A percentile compares a stretch with the other conserved stretches of the same genome.
phyloP scores from a whole-genome alignment of 495 filamentous ascomycete species.

The Aspergillus conjunctus region DNA sequence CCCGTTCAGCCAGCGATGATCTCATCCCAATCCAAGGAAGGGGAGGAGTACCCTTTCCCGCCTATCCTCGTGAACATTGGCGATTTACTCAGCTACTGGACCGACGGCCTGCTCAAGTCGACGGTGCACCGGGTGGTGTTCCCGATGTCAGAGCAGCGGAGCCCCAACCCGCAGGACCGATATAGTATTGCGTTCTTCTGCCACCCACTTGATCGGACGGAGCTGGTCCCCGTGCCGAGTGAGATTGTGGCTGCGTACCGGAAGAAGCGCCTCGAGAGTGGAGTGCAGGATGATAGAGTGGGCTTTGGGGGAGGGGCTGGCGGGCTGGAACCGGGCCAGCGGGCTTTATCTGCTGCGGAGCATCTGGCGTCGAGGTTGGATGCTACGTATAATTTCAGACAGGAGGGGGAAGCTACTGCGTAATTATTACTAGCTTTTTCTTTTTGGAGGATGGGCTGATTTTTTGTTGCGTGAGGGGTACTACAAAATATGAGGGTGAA shows the following conservation, averaged over 20 bases:
- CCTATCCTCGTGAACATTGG: constrained; percentile 93
- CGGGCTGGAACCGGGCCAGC: constrained; percentile 47
- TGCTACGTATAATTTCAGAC: constrained; percentile 69
- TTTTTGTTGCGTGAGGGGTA: no score
- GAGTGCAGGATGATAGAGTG: constrained; percentile 31
- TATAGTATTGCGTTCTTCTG: constrained; percentile 94
- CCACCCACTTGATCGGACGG: constrained; percentile 74
- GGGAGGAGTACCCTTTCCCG: constrained; percentile 52
- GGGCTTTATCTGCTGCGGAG: constrained; percentile 76
- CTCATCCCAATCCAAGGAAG: constrained; percentile 23
- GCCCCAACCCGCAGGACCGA: constrained; percentile 61
- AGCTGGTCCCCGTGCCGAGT: constrained; percentile 77
- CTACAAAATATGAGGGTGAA: neutral
- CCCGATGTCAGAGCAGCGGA: constrained; percentile 49
- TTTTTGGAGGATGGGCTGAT: neutral
- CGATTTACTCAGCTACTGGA: constrained; percentile 91
- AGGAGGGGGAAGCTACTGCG: constrained; percentile 26
- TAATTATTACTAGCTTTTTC: neutral
- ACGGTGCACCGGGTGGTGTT: constrained; percentile 92
- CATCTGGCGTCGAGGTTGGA: constrained; percentile 75
- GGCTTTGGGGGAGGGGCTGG: constrained; percentile 49
- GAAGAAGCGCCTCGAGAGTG: constrained; percentile 30
- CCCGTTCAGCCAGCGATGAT: constrained; percentile 48
- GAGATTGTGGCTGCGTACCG: constrained; percentile 48
- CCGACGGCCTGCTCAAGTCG: constrained; percentile 75